Conservation (phyloP, 139 green algal genomes). For the Picochlorum sp. region DNA sequence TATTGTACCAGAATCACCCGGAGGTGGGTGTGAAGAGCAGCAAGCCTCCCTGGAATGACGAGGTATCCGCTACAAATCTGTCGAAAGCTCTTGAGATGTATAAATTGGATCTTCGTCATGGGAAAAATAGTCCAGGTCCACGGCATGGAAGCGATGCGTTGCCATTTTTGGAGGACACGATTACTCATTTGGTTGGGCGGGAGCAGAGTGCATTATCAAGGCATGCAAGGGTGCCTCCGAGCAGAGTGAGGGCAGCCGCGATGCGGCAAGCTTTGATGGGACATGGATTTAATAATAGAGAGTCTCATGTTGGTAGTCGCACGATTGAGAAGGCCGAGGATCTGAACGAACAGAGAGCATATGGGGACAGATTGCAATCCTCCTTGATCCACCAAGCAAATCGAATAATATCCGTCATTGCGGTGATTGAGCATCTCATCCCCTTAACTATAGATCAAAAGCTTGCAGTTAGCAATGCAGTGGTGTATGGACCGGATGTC, state of each 20-base stretch:
- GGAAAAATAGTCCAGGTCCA: too few species aligned
- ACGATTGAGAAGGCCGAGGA: too few species aligned
- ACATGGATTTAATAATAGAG: neutral
- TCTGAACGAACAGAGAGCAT: too few species aligned
- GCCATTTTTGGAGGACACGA: neutral
- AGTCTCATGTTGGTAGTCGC: neutral
- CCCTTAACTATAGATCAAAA: neutral
- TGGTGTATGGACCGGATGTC: constrained; percentile 5
- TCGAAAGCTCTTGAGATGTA: too few species aligned
- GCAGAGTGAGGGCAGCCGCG: neutral
- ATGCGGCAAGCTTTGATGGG: neutral
- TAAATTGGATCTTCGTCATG: too few species aligned
- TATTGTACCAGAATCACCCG: too few species aligned
- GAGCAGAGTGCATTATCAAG: neutral
- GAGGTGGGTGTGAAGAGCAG: too few species aligned
- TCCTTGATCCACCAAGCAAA: constrained; percentile 6
- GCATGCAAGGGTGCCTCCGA: neutral
- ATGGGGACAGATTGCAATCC: too few species aligned
- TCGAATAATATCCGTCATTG: constrained; percentile 4
- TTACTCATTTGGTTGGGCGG: constrained; percentile 1
- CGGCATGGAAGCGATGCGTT: neutral
- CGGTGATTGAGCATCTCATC: constrained; percentile 2
- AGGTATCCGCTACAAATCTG: too few species aligned
- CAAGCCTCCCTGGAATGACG: too few species aligned
- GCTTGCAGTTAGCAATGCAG: neutral